Evolutionary conservation across 2,329 filamentous ascomycete species (phyloP), one percentile per base, ranked within the genome.

Genomic region (Clonostachys chloroleuca): DNA sequence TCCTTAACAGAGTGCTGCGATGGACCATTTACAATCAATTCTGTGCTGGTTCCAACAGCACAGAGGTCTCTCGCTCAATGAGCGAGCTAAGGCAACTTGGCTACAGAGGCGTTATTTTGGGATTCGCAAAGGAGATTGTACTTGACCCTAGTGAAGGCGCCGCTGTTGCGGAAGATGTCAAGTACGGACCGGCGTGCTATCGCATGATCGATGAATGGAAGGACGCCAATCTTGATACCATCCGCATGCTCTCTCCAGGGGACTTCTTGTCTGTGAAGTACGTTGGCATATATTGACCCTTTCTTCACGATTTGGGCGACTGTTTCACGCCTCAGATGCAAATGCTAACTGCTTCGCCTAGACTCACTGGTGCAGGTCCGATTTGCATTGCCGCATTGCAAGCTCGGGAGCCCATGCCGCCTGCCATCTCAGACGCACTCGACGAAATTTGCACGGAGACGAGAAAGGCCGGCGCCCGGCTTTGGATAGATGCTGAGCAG

Each of bases 401-500:
- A 48, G 77, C 83, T 43, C 86, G 63, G 65, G 70, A 81, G 4
- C 73, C 77, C 3, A 86, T 89, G 0, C 80, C 81, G 2, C 72
- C 77, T 6, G 75, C 78, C 6, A 82, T 96, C 57, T 75, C 78
- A 44, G 67, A 77, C 12, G 86, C 87, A 14, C 88, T 95, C 50
- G 80, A 88, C 54, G 74, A 81, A 43, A 84, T 95, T 52, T 95
- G 90, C 66, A 72, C 83, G 41, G 77, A 86, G 13, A 89, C 90
- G 0, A 75, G 80, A 3, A 70, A 78, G 36, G 82, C 84, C 45
- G 81, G 84, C 20, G 82, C 95, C 3, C 78, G 81, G 4, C 75
- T 96, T 2, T 78, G 95, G 3, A 89, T 95, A 52, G 89, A 95
- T 52, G 91, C 90, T 2, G 92, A 96, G 67, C 89, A 95, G 64